Percentiles rank a stretch among this genome's conserved stretches.
Evolutionary conservation across 2,329 filamentous ascomycete species (phyloP).

Genomic region (Alternaria viburni): DNA sequence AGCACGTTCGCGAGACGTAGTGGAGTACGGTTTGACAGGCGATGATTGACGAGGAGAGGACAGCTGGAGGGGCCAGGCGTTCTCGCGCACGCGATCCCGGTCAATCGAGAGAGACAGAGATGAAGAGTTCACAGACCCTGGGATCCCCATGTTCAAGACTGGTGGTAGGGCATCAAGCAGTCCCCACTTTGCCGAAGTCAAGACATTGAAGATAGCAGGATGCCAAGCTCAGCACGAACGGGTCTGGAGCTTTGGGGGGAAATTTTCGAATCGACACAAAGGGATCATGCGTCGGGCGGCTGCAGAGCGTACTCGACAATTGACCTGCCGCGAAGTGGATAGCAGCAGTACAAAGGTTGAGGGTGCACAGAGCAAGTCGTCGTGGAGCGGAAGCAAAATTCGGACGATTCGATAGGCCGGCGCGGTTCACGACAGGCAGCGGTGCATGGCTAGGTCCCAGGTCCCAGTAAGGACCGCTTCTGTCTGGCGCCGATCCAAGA

Average conservation of each 20-base stretch:
- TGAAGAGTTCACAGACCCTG: constrained; percentile 10
- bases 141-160: constrained; percentile 10
- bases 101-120: constrained; percentile 7
- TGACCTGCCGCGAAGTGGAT: constrained; percentile 15
- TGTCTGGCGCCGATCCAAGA: constrained; percentile 39
- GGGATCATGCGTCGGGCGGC: constrained; percentile 19
- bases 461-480: constrained; percentile 27
- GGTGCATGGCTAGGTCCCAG: constrained; percentile 32
- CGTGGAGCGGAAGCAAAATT: constrained; percentile 18
- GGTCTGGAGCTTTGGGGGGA: background rate
- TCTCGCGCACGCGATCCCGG: constrained; percentile 20
- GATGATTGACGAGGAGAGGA: constrained; percentile 33
- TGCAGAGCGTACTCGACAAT: constrained; percentile 25
- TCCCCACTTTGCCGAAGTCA: constrained; percentile 5
- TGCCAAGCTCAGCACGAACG: background rate
- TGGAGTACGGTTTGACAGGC: constrained; percentile 16
- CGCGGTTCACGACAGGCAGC: constrained; percentile 24
- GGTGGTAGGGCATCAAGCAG: constrained; percentile 12
- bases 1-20: constrained; percentile 28
- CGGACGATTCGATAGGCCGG: constrained; percentile 34
- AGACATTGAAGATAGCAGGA: background rate
- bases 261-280: constrained; percentile 5
- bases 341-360: constrained; percentile 19
- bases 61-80: constrained; percentile 27
- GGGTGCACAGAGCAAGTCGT: constrained; percentile 26